Evolutionary conservation across 352 stramenopile genomes (phyloP), one percentile per base, ranked within the genome.

Genomic region (Pythium phragmiticola): DNA sequence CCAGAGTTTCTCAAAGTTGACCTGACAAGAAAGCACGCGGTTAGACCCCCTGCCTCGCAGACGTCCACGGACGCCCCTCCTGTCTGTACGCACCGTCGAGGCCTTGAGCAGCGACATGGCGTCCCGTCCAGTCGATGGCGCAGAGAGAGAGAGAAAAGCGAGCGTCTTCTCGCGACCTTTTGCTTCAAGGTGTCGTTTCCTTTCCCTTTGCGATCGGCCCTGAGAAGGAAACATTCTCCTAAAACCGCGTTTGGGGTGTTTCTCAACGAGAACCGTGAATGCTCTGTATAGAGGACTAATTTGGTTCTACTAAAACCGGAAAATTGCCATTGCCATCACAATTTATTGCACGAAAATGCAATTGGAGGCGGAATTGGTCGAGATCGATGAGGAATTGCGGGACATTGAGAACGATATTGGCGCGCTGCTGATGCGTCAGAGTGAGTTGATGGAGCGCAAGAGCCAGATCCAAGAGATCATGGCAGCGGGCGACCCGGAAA

Each of bases 1-100:
- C 87, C 87, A 95, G 45, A 92, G 71, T 60, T 80, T 80, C 60
- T 95, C 86, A 70, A 95, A 93, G 58, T 95, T 90, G 37, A 95
- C 84, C 86, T 95, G 14, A 30, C 17, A 28, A 13, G 5, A 14
- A 16, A 23, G 60, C 16, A 30, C 14, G 5, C 23, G 16, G 39
- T 30, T 43, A 39, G 16, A 34, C 19, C 19, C 3, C 23, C 14
- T 16, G 28, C 11, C 17, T 30, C 26, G 26, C 7, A 58, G n/a
- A 34, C 28, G 17, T 17, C 16, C 11, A 34, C 33, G 36, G 56
- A 12, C 26, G 4, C 26, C 26, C 26, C 26, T 30, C 26, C 2
- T 48, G 3, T 43, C 37, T 16, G 3, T 7, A 41, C 78, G 19
- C 72, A 92, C 85, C 63, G 77, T 82, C 17, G 84, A 87, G 17